phyloP scores from a whole-genome alignment of 257 asterid genomes.

The Salvia miltiorrhiza region DNA sequence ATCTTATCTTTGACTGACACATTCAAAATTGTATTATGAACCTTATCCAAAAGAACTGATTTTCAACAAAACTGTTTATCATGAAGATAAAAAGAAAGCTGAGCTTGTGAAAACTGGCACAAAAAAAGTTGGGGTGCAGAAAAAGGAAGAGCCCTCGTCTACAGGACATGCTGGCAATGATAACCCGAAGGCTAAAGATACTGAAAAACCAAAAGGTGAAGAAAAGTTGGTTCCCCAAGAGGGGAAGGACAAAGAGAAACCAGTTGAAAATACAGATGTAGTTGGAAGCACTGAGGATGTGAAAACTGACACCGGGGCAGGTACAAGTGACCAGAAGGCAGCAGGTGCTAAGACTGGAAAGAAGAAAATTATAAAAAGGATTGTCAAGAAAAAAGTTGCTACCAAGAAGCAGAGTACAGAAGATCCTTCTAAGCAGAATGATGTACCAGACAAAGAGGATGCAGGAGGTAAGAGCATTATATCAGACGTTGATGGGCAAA shows the following conservation, averaged over 20 bases:
- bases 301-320: constrained; percentile 34
- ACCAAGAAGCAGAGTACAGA: constrained; percentile 33
- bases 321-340: constrained; percentile 35
- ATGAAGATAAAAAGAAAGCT: constrained; percentile 38
- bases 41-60: neutral
- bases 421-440: constrained; percentile 32
- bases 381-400: constrained; percentile 49
- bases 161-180: constrained; percentile 40
- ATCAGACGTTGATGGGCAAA: constrained; percentile 43
- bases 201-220: constrained; percentile 28
- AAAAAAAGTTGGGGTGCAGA: constrained; percentile 31
- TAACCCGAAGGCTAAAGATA: constrained; percentile 39
- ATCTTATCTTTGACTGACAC: constrained; percentile 11
- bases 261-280: constrained; percentile 36
- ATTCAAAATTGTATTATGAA: constrained; percentile 2
- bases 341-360: constrained; percentile 55
- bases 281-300: constrained; percentile 36
- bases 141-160: constrained; percentile 43
- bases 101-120: constrained; percentile 35
- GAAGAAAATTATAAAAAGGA: constrained; percentile 74
- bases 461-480: constrained; percentile 32
- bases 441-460: constrained; percentile 36
- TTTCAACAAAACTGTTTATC: neutral
- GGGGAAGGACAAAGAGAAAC: constrained; percentile 38
- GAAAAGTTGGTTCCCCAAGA: constrained; percentile 33